Evolutionary conservation across 225 moss, liverwort and hornwort species (phyloP), one percentile per base, ranked within the genome.

Genomic region (Climacium dendroides): DNA sequence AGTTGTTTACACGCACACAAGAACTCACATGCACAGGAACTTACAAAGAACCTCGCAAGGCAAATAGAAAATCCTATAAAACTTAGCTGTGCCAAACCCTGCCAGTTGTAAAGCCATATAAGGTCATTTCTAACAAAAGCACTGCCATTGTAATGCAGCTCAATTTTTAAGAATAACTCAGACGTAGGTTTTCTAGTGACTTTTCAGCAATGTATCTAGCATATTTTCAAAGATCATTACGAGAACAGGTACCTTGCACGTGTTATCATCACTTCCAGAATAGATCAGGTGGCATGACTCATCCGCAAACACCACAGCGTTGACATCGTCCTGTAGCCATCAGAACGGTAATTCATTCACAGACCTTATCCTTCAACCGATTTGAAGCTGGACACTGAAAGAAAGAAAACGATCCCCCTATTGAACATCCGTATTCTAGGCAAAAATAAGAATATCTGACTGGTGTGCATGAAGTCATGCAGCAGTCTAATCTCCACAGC

Each of bases 261-360:
- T 85, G 57, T 90, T 90, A 85, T 98, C 98, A 89, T 98, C 98
- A 84, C 98, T 96, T 92, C 98, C 98, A 65, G 98, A 98, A 83
- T 86, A 98, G 72, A 98, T 93, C 84, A 98, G 76, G 79, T 97
- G 94, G 89, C 94, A 93, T 34, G 96, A 93, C 17, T 89, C 93
- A 83, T 98, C 98, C 78, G 98, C 97, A 89, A 98, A 98, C 60
- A 93, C 89, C 39, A 98, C 98, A 59, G 98, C 94, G 89, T 98
- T 98, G 47, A 98, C 98, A 65, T 98, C 98, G 88, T 97, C 95
- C 97, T 97, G 95, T 77, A 76, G 69, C 55, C 82, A 90, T 48
- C 82, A 81, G 50, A 48, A 43, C 50, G 20, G 11, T n/a, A 37
- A 17, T 32, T 76, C 75, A 50, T 80, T 74, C 60, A 82, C 15